Base-by-base conservation (phyloP, 345 rosid species). In the Trapa incisa region DNA sequence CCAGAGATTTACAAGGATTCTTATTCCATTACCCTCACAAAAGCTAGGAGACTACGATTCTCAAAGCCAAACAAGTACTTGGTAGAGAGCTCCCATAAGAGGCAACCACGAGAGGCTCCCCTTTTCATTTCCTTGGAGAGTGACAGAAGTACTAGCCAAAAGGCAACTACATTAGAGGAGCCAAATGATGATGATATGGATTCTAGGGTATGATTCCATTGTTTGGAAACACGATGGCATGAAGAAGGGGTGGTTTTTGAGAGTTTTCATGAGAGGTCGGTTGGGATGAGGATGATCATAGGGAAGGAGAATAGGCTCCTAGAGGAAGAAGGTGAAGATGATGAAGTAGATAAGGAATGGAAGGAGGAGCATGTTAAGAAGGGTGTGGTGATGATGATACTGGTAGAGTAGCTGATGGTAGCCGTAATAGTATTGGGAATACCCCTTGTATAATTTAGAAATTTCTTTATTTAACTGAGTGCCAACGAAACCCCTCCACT, bases 291-390 rank as follows among this genome's bases (percentile, higher is more conserved):
- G 61, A 72, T 16, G 75, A 71, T 45, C 4, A 66, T 57, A 54
- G 67, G 69, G 39, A 73, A 65, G 38, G 68, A 47, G 42, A 48
- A 13, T 17, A 41, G 48, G 67, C 45, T 16, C 33, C 29, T 17
- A 33, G 73, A 64, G 52, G 62, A 54, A 5, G 73, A 66, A 63
- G 73, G 68, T 4, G 84, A 83, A 11, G 91, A 90, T 66, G 98
- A 89, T 71, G 96, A 92, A 71, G 95, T 85, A 75, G 95, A 85
- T 66, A 87, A 84, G 75, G 77, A 87, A 69, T 93, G 97, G 96
- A 95, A 90, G 75, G 97, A 87, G 70, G 98, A 88, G 86, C 97
- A 93, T 65, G 79, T 81, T 56, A 85, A 89, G 81, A 93, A 93
- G 82, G 96, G 85, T 67, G 76, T 88, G 62, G 92, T 97, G 69